Evolutionary conservation across 1,284 basidiomycete genomes (phyloP).

Genomic region (Binderoboletus segoi): DNA sequence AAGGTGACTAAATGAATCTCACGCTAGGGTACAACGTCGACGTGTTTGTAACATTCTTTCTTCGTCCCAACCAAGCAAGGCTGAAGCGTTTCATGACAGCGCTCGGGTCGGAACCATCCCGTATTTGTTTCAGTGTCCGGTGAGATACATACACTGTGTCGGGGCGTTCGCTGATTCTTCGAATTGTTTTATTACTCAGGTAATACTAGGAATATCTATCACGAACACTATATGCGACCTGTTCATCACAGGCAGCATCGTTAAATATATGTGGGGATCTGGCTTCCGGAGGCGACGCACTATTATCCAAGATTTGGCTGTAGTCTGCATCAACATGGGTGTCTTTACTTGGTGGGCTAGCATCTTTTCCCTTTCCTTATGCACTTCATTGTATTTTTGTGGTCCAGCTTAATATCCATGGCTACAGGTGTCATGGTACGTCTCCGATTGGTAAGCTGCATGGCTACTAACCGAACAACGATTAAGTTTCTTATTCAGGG

Average conservation of each 20-base stretch:
- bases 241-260: conserved; percentile 2
- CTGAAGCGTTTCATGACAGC: conserved; percentile 2
- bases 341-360: conserved; percentile 9
- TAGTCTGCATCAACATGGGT: conserved; percentile 8
- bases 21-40: conserved; percentile 8
- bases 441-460: not conserved
- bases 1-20: not conserved
- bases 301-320: conserved; percentile 7
- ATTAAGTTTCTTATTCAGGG: conserved; percentile 7
- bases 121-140: conserved; percentile 10
- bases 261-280: conserved; percentile 20
- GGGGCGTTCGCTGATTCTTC: not conserved
- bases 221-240: conserved; percentile 6
- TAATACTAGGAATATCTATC: not conserved
- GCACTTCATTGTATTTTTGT: not conserved
- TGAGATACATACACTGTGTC: not conserved
- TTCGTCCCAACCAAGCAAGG: not conserved
- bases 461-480: not conserved
- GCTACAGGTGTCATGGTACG: conserved; percentile 2
- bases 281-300: conserved; percentile 7
- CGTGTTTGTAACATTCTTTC: conserved; percentile 6
- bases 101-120: conserved; percentile 5
- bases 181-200: not conserved
- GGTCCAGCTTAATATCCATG: not conserved
- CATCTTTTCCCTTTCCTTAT: not conserved